These are phyloP conservation scores for Cercospora sp. DNA, from an alignment of 2,329 filamentous ascomycete genomes.

Conservation along the genomic window DNA sequence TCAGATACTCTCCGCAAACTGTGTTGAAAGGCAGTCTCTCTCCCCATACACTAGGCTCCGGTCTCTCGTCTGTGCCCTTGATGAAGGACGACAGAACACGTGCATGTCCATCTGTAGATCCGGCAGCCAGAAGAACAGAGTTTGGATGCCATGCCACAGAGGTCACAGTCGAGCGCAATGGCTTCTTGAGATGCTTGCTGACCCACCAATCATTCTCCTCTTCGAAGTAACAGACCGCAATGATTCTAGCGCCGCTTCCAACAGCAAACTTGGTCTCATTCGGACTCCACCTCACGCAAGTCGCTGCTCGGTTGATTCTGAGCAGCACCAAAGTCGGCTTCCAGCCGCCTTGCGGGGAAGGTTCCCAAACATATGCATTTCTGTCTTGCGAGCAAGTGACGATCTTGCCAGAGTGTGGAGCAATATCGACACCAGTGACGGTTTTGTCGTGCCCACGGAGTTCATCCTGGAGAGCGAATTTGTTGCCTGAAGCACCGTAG, in stretches of 20 bases:
- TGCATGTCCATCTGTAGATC: slow-evolving; percentile 95
- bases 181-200: slow-evolving; percentile 98
- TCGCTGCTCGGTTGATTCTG: slow-evolving; percentile 93
- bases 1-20: slow-evolving; percentile 93
- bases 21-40: slow-evolving; percentile 97
- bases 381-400: slow-evolving; percentile 98
- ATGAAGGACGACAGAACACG: slow-evolving; percentile 94
- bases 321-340: slow-evolving; percentile 96
- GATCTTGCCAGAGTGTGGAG: slow-evolving; percentile 84
- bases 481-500: slow-evolving; percentile 68
- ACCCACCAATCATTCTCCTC: slow-evolving; percentile 99
- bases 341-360: slow-evolving; percentile 82
- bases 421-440: slow-evolving; percentile 94
- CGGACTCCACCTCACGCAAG: slow-evolving; percentile 95
- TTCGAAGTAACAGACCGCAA: slow-evolving; percentile 97
- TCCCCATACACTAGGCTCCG: slow-evolving; percentile 87
- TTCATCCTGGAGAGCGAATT: slow-evolving; percentile 84
- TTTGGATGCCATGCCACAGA: slow-evolving; percentile 97
- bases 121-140: slow-evolving; percentile 88
- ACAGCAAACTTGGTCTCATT: slow-evolving; percentile 97
- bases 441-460: slow-evolving; percentile 96
- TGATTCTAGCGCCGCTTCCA: slow-evolving; percentile 90
- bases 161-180: slow-evolving; percentile 94
- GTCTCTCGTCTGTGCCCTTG: slow-evolving; percentile 86
- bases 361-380: slow-evolving; percentile 98